Percentiles rank a stretch among this genome's conserved stretches.
Evolutionary conservation across 352 stramenopile genomes (phyloP).

Genomic region (Phytopythium vexans): DNA sequence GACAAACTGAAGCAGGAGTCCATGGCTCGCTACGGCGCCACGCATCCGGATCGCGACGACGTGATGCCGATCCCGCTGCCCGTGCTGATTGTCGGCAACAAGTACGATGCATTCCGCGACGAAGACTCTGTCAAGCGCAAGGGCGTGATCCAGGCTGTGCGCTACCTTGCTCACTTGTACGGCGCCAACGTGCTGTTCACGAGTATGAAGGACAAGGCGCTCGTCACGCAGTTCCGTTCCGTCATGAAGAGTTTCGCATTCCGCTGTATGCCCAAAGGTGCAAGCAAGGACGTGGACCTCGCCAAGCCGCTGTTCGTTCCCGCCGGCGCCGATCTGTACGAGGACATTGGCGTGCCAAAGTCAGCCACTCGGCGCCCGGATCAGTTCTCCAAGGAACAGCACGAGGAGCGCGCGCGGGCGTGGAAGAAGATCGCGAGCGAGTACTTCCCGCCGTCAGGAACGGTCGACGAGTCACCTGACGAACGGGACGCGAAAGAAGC

Average conservation of each 20-base stretch:
- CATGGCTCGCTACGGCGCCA: conserved; percentile 43
- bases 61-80: conserved; percentile 73
- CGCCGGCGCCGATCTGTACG: conserved; percentile 62
- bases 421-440: conserved; percentile 69
- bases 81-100: conserved; percentile 85
- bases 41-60: conserved; percentile 72
- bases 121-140: conserved; percentile 87
- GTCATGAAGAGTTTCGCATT: conserved; percentile 71
- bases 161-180: conserved; percentile 85
- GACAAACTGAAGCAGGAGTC: conserved; percentile 50
- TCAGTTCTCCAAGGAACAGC: conserved; percentile 48
- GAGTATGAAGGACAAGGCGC: conserved; percentile 83
- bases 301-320: conserved; percentile 73
- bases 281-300: conserved; percentile 61
- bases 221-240: conserved; percentile 61
- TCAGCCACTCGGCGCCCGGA: conserved; percentile 30
- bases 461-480: conserved; percentile 24
- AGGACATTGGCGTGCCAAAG: conserved; percentile 75
- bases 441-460: conserved; percentile 49
- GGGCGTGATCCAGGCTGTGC: conserved; percentile 75
- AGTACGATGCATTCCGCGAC: conserved; percentile 87
- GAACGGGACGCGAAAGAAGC: conserved; percentile 26
- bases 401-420: conserved; percentile 57
- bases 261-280: conserved; percentile 34
- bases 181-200: conserved; percentile 86